Evolutionary conservation across 2,329 filamentous ascomycete species (phyloP).

Genomic region (Fusarium irregulare): DNA sequence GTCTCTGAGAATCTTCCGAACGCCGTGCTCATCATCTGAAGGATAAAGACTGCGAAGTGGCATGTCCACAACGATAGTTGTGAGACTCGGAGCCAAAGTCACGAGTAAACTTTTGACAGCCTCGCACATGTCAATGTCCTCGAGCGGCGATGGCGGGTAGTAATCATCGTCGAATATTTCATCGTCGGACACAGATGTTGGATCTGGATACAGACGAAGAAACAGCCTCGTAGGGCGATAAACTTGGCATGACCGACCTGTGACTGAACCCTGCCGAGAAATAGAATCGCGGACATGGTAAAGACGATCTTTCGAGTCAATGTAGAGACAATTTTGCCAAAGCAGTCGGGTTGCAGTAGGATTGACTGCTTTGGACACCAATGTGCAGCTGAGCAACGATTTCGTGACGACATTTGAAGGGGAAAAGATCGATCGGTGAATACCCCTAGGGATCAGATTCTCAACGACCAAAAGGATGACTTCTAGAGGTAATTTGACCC

Average conservation of each 20-base stretch:
- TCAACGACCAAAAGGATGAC: constrained; percentile 29
- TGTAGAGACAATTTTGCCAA: not conserved
- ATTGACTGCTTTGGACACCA: not conserved
- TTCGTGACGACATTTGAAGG: constrained; percentile 5
- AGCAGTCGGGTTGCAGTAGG: not conserved
- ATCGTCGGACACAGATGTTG: fast-evolving
- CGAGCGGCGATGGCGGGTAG: not conserved
- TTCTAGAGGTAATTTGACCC: not conserved
- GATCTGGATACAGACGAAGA: not conserved
- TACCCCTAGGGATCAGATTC: not conserved
- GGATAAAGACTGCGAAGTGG: constrained; percentile 26
- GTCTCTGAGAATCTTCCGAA: constrained; percentile 15
- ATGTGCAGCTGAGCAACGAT: not conserved
- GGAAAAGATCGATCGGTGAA: not conserved
- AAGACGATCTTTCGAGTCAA: not conserved
- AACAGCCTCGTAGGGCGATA: constrained; percentile 4
- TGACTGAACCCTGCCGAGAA: not conserved
- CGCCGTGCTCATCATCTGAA: not conserved
- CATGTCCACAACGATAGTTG: constrained; percentile 37
- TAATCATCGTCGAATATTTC: not conserved
- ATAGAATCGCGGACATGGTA: not conserved
- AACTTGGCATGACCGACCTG: not conserved
- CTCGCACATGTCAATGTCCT: not conserved
- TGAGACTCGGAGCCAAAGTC: constrained; percentile 23
- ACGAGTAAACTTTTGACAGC: constrained; percentile 10